Evolutionary conservation across 2,329 filamentous ascomycete species (phyloP).

Genomic region (Seiridium cupressi): DNA sequence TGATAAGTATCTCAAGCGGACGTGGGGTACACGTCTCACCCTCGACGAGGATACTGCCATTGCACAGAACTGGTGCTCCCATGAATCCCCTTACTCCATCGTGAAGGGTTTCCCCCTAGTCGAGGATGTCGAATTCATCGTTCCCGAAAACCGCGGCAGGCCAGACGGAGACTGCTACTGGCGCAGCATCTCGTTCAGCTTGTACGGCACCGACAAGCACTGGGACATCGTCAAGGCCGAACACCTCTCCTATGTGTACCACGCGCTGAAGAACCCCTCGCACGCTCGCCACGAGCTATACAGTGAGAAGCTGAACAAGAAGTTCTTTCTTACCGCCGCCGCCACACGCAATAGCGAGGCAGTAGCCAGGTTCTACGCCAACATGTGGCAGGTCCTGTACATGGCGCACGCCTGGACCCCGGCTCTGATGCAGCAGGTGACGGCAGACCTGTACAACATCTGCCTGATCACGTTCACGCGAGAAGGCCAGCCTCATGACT

Average conservation of each 20-base stretch:
- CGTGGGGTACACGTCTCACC: not conserved
- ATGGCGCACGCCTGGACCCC: conserved; percentile 26
- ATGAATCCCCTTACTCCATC: conserved; percentile 5
- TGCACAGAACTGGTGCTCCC: not conserved
- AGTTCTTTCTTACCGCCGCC: conserved; percentile 15
- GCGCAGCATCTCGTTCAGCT: conserved; percentile 23
- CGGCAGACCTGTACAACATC: conserved; percentile 31
- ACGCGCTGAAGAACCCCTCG: conserved; percentile 18
- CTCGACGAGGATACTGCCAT: not conserved
- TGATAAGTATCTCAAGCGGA: not conserved
- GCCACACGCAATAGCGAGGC: not conserved
- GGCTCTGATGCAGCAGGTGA: conserved; percentile 27
- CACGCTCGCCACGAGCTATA: conserved; percentile 28
- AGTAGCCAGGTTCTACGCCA: conserved; percentile 17
- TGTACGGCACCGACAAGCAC: conserved; percentile 23
- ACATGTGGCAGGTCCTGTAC: conserved; percentile 29
- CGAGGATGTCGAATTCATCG: conserved; percentile 28
- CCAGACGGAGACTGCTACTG: conserved; percentile 30
- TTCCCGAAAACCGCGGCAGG: conserved; percentile 17
- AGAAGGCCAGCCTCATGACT: conserved; percentile 10
- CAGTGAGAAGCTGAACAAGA: conserved; percentile 17
- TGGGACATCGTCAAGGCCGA: conserved; percentile 32
- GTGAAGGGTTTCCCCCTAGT: conserved; percentile 29
- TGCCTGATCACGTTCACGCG: conserved; percentile 29
- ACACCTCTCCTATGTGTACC: conserved; percentile 25